Percentiles rank a stretch among this genome's conserved stretches.
Conservation (phyloP, 768 basidiomycete genomes). For the Amanita rubescens region DNA sequence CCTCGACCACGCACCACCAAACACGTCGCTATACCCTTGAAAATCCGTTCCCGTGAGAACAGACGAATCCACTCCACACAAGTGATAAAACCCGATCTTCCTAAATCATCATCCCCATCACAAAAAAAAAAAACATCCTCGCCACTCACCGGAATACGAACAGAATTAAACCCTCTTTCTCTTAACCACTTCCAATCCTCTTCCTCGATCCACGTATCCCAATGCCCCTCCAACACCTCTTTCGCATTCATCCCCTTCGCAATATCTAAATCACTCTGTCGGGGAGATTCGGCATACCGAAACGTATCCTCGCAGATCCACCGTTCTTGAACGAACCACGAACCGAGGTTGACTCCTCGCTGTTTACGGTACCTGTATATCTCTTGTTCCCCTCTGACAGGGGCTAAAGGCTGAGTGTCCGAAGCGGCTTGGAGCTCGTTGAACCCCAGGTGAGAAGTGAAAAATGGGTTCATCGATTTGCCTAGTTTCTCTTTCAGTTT, state of each 20-base stretch:
- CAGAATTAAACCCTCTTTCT: conserved; percentile 49
- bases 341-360: conserved; percentile 78
- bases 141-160: conserved; percentile 47
- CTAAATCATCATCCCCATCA: too few relatives aligned
- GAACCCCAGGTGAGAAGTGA: too few relatives aligned
- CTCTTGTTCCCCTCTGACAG: conserved; percentile 2
- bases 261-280: conserved; percentile 64
- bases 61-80: conserved; percentile 50
- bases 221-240: conserved; percentile 52
- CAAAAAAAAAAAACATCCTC: too few relatives aligned
- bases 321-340: conserved; percentile 69
- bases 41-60: conserved; percentile 65
- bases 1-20: conserved; percentile 59
- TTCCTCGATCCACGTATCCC: conserved; percentile 65
- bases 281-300: conserved; percentile 40
- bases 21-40: conserved; percentile 38
- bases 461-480: too few relatives aligned
- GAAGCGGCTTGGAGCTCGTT: too few relatives aligned
- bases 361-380: conserved; percentile 59
- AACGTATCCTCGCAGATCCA: conserved; percentile 68
- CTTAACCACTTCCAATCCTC: conserved; percentile 60
- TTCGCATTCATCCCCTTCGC: conserved; percentile 48
- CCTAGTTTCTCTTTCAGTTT: too few relatives aligned
- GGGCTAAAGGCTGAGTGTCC: too few relatives aligned
- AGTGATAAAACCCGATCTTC: conserved; percentile 75